Percentiles rank a stretch among this genome's conserved stretches.
These are phyloP conservation scores for Hirsutella minnesotensis DNA, from an alignment of 2,329 filamentous ascomycete species.

Conservation along the genomic window DNA sequence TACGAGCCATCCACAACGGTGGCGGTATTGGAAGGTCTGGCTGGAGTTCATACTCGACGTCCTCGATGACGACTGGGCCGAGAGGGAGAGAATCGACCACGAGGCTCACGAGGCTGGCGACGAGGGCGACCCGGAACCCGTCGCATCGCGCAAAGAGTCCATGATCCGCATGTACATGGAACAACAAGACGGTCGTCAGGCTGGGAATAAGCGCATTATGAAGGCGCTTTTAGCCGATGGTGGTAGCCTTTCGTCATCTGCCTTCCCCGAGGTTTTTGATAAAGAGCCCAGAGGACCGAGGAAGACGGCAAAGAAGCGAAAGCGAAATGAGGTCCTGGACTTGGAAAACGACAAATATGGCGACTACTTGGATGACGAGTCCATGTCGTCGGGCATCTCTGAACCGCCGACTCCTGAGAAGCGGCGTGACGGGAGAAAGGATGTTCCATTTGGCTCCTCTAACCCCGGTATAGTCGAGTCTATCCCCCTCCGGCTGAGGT, in stretches of 20 bases:
- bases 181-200: slow-evolving; percentile 30
- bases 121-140: slow-evolving; percentile 11
- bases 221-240: slow-evolving; percentile 59
- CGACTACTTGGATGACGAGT: slow-evolving; percentile 49
- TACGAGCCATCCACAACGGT: slow-evolving; percentile 56
- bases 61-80: slow-evolving; percentile 58
- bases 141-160: slow-evolving; percentile 32
- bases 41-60: slow-evolving; percentile 69
- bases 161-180: slow-evolving; percentile 50
- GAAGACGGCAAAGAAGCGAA: slow-evolving; percentile 35
- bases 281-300: slow-evolving; percentile 40
- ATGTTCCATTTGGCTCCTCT: slow-evolving; percentile 10
- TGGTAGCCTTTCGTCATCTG: slow-evolving; percentile 33
- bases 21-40: slow-evolving; percentile 74
- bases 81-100: slow-evolving; percentile 38
- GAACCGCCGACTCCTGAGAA: slow-evolving; percentile 34
- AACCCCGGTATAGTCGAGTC: slow-evolving; percentile 34
- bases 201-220: slow-evolving; percentile 42
- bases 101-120: slow-evolving; percentile 14
- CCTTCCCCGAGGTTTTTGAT: slow-evolving; percentile 56
- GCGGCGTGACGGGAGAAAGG: slow-evolving; percentile 12
- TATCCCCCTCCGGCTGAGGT: slow-evolving; percentile 47
- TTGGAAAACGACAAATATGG: slow-evolving; percentile 48
- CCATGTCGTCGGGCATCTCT: slow-evolving; percentile 32
- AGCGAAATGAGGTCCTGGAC: slow-evolving; percentile 35